Evolutionary conservation across 306 rosid genomes (phyloP).

Genomic region (Rubus idaeus): DNA sequence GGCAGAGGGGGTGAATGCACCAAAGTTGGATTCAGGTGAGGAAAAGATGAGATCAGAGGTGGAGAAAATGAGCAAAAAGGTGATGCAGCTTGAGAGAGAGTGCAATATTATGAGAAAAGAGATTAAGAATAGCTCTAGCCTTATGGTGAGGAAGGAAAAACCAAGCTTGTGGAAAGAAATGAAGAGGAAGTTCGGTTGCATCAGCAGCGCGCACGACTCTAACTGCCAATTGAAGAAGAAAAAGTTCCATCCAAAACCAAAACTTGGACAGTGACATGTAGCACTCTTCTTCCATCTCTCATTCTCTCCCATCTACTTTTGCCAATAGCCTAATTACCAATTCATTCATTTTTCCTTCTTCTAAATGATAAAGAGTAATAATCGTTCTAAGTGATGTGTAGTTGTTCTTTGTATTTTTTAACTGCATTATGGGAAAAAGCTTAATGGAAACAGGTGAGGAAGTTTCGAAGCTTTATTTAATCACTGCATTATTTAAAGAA

Average conservation of each 20-base stretch:
- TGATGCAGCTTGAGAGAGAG: conserved; percentile 46
- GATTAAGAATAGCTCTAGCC: conserved; percentile 35
- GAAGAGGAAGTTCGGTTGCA: conserved; percentile 68
- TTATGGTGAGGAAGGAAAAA: conserved; percentile 36
- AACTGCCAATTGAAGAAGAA: conserved; percentile 42
- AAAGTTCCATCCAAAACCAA: conserved; percentile 33
- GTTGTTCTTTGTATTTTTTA: not conserved
- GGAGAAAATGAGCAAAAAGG: conserved; percentile 39
- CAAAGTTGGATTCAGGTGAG: conserved; percentile 16
- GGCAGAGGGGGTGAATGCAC: conserved; percentile 20
- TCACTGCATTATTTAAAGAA: no score
- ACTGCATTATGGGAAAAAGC: not conserved
- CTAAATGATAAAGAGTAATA: not conserved
- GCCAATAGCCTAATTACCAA: not conserved
- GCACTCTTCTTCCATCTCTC: conserved; percentile 2
- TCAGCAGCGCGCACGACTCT: conserved; percentile 23
- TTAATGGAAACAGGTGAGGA: not conserved
- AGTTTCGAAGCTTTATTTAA: no score
- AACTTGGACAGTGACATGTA: conserved; percentile 13
- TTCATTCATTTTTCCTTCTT: not conserved
- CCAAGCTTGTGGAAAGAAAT: conserved; percentile 48
- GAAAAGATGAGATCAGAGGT: conserved; percentile 26
- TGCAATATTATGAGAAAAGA: conserved; percentile 43
- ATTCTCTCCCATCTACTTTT: not conserved
- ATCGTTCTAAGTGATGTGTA: not conserved